Evolutionary conservation across 179 eudicot genomes (phyloP).

Genomic region (Corrigiola litoralis): DNA sequence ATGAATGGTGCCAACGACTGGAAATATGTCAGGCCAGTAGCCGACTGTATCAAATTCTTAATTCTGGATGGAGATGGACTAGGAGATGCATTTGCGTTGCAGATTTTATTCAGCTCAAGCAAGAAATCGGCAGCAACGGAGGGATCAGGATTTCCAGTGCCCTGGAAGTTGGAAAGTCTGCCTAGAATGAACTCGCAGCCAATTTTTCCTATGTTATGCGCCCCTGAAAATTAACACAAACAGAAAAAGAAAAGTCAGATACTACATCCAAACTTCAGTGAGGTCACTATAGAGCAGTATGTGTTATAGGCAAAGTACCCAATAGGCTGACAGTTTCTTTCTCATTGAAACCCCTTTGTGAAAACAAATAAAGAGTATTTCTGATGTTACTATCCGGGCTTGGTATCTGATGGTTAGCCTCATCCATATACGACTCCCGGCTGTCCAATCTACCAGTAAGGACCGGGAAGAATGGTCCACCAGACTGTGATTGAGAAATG

Average conservation of each 20-base stretch:
- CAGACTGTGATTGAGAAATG: constrained; percentile 21
- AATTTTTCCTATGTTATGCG: constrained; percentile 43
- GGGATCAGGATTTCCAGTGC: constrained; percentile 33
- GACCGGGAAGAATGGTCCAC: constrained; percentile 42
- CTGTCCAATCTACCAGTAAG: constrained; percentile 43
- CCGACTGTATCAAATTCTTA: constrained; percentile 21
- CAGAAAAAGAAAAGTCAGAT: neutral
- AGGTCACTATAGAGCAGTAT: neutral
- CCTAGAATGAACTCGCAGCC: constrained; percentile 36
- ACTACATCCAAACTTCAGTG: neutral
- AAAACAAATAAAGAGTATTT: constrained; percentile 31
- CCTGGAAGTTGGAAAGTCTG: constrained; percentile 28
- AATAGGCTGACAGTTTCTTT: constrained; percentile 46
- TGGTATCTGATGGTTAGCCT: constrained; percentile 35
- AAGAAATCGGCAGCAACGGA: constrained; percentile 29
- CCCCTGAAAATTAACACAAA: constrained; percentile 17
- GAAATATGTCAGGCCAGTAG: constrained; percentile 17
- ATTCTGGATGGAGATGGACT: constrained; percentile 29
- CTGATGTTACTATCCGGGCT: constrained; percentile 29
- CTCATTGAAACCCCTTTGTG: constrained; percentile 33
- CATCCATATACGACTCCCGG: constrained; percentile 23
- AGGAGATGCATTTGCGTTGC: constrained; percentile 25
- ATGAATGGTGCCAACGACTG: constrained; percentile 24
- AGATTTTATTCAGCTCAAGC: constrained; percentile 23
- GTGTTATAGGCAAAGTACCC: constrained; percentile 20